Conservation (phyloP, 805 yeast species). For the Saccharomycopsis sp. region DNA sequence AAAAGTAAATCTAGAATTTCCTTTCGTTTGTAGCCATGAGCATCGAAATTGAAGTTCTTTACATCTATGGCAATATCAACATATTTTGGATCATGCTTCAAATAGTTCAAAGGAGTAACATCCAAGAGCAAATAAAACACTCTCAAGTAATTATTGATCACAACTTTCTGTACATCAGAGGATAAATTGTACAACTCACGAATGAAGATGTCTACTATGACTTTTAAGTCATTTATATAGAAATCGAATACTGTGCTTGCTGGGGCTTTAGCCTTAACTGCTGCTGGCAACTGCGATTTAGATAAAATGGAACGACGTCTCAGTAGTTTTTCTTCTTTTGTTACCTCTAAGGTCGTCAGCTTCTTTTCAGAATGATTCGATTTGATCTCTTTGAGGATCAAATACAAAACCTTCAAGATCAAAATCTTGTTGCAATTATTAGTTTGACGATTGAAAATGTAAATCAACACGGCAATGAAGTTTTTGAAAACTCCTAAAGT, state of each 20-base stretch:
- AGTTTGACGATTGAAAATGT: constrained; percentile 49
- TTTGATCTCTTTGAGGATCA: constrained; percentile 28
- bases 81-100: constrained; percentile 6
- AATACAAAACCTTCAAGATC: constrained; percentile 46
- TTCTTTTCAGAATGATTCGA: neutral
- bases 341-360: neutral
- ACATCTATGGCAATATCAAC: neutral
- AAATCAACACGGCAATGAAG: constrained; percentile 43
- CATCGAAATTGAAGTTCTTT: constrained; percentile 7
- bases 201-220: constrained; percentile 50
- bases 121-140: constrained; percentile 45
- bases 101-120: constrained; percentile 37
- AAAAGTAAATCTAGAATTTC: constrained; percentile 18
- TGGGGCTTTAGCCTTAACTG: neutral
- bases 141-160: constrained; percentile 43
- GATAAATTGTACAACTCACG: constrained; percentile 48
- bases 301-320: neutral
- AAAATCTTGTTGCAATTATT: constrained; percentile 48
- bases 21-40: constrained; percentile 16
- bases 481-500: constrained; percentile 27
- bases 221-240: constrained; percentile 50
- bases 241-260: constrained; percentile 23
- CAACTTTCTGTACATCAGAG: constrained; percentile 30
- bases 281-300: neutral
- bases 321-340: constrained; percentile 1